Base-by-base conservation (phyloP, 768 basidiomycete genomes). In the Psilocybe azurescens region DNA sequence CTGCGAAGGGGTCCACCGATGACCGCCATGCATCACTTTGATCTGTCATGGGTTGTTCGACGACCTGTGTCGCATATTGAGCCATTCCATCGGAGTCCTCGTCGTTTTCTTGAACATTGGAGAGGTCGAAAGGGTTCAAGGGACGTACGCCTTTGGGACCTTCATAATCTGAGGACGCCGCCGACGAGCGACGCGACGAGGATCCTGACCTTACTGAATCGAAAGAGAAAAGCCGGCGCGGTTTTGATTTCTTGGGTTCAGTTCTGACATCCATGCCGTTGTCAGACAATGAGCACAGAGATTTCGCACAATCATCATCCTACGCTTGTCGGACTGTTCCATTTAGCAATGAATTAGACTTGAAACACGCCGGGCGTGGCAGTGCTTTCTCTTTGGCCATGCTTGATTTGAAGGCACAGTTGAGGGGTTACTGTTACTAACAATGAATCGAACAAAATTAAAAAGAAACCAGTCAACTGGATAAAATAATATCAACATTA, bases 171-270 rank as follows among this genome's bases (percentile, higher is more conserved):
- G 41, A 44, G 30, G 32, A 49, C 4, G 58, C 66, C 8, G 67
- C 58, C 7, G 60, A 65, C 8, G 67, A 65, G 32, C 65, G 64
- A 24, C 64, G 66, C 14, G 69, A 63, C 30, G 68, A 69, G 30
- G 54, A 55, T 24, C 56, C 56, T 28, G 70, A 69, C 48, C 66
- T 71, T 1, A 66, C 29, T 9, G 69, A 68, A 20, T 70, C 69
- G 5, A 74, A 63, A 33, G 71, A 71, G 56, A 71, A 69, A 24
- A 68, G 66, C 11, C 69, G 67, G 29, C 69, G 61, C 30, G 65
- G 65, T 49, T 61, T 65, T 50, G 58, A 66, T 57, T 61, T 68
- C 44, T 61, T 68, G 49, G 54, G 8, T 29, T 63, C 62, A 16
- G 14, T 56, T 46, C 46, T 47, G 24, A 1, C 46, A 30, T 38